Evolutionary conservation across 306 rosid genomes (phyloP).

Genomic region (Corylus americana): DNA sequence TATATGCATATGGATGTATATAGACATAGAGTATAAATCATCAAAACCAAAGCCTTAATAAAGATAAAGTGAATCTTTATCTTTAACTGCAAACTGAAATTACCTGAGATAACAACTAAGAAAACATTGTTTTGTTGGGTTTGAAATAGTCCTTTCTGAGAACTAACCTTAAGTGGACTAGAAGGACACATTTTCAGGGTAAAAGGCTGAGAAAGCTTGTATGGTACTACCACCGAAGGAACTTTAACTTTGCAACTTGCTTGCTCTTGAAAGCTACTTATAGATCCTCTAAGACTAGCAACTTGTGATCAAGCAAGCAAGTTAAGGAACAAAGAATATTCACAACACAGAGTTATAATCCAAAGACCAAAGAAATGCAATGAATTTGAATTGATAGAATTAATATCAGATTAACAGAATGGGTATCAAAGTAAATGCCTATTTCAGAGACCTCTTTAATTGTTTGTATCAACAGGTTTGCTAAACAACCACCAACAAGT

Average conservation of each 20-base stretch:
- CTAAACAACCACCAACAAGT: neutral
- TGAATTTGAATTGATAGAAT: neutral
- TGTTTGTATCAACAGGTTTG: neutral
- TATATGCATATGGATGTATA: neutral
- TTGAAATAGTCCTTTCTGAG: conserved; percentile 12
- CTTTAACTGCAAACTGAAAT: too few species aligned
- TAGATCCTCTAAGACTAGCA: conserved; percentile 92
- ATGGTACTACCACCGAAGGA: conserved; percentile 69
- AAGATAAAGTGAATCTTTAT: too few species aligned
- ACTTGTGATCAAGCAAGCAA: conserved; percentile 55
- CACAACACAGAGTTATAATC: neutral
- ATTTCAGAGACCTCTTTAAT: neutral
- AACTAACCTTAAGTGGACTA: conserved; percentile 71
- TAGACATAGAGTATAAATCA: neutral
- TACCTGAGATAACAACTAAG: too few species aligned
- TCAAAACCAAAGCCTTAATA: too few species aligned
- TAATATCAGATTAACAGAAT: neutral
- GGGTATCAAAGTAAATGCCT: neutral
- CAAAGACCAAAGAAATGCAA: neutral
- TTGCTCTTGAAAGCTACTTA: conserved; percentile 98
- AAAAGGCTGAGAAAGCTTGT: conserved; percentile 72
- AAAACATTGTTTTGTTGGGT: too few species aligned
- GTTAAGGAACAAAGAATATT: conserved; percentile 19
- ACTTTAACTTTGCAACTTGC: conserved; percentile 85
- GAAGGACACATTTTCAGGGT: conserved; percentile 65